Evolutionary conservation across 768 basidiomycete species (phyloP), one percentile per base, ranked within the genome.

Genomic region (Phaffia tasmanica): DNA sequence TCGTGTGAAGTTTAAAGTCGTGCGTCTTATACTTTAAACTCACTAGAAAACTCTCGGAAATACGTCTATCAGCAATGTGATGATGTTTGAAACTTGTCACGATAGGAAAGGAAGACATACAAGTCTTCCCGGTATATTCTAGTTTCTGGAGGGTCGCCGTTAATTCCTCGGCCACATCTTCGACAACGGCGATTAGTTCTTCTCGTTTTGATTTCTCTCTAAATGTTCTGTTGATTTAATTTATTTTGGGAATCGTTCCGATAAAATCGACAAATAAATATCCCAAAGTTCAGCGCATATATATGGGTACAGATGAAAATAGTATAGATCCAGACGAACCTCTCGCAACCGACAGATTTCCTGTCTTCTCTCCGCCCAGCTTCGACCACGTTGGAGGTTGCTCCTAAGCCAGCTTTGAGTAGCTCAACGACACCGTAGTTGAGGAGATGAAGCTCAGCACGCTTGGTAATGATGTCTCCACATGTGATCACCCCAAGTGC

Each of bases 311-410:
- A 58, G 42, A 29, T 7, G 35, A 29, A 63, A 55, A 21, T 49
- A 55, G 19, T 23, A 14, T 49, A 30, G 56, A 42, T 32, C 16
- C 16, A 35, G 61, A 29, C 65, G 59, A 71, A 89, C 88, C 88
- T 80, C 79, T 99, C 95, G 35, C 86, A 83, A 0, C 95, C 94
- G 47, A 98, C 89, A 68, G 89, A 91, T 78, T 93, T 97, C 58
- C 87, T 79, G 71, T 90, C 89, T 68, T 89, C 87, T 69, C 94
- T 79, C 68, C 80, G 80, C 56, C 83, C 79, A 5, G 90, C 86
- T 64, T 85, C 79, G 32, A 97, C 90, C 15, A 82, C 77, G 71
- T 91, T 97, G 1, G 86, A 88, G 1, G 86, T 85, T 49, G 97
- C 84, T 1, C 95, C 95, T 15, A 97, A 83, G 75, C 90, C 83